Evolutionary conservation across 2,329 filamentous ascomycete species (phyloP), one percentile per base, ranked within the genome.

Genomic region (Diaporthe helianthi): DNA sequence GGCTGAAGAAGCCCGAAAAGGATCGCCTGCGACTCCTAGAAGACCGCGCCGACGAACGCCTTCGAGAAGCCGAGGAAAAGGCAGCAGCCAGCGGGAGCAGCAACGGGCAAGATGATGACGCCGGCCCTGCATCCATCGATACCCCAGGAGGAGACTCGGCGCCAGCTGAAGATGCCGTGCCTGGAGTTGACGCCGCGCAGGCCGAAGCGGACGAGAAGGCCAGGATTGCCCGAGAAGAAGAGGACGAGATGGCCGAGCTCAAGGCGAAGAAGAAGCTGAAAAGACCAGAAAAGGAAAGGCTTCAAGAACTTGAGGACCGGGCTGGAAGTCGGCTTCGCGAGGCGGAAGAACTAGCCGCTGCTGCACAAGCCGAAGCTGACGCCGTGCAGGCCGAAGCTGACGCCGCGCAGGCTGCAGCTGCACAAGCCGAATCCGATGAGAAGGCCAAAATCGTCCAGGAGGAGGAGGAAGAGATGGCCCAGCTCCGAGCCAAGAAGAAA

Each of bases 381-480:
- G 41, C 53, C 38, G 68, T 26, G 1, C 63, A 69, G 17, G 60
- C 60, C 4, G 61, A 47, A 3, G 53, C 22, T 2, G 69, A 47
- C 8, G 41, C 53, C 38, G 68, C 33, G 1, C 63, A 69, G 31
- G 46, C 73, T 46, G 74, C 73, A 70, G 76, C 76, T 17, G 53
- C 63, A 17, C 67, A 71, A 69, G 72, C 71, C 44, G 75, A 75
- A 68, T 72, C 55, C 24, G 71, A 74, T 24, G 70, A 73, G 67
- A 73, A 72, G 55, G 67, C 67, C 22, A 17, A 44, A 7, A 49
- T 67, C 17, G 36, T 54, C 29, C 63, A 66, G 26, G 67, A 69
- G 44, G 70, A 69, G 22, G 70, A 71, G n/a, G 55, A 67, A 1
- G 70, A 71, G 15, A 19, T 71, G 33, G 29, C 36, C 7, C 19